A percentile compares a stretch with the other conserved stretches of the same genome.
Conservation (phyloP, 2,329 filamentous ascomycete genomes). For the Nemania diffusa region DNA sequence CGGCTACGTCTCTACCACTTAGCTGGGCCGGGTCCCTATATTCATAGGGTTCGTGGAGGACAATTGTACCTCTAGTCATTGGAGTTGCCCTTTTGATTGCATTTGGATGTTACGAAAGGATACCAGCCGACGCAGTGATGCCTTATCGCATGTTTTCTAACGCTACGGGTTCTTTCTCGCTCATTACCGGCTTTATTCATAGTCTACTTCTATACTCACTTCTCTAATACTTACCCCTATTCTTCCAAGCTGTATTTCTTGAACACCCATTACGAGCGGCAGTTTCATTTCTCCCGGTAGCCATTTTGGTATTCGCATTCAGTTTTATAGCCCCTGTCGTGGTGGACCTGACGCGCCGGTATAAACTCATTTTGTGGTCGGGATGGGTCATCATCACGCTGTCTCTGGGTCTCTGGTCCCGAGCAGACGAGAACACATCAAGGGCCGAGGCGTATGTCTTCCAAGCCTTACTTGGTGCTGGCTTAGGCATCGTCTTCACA, state of each 20-base stretch:
- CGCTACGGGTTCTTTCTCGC: conserved; percentile 42
- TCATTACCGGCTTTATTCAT: conserved; percentile 24
- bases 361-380: background rate
- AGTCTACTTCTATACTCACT: conserved; percentile 21
- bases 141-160: conserved; percentile 15
- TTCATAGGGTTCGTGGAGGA: conserved; percentile 69
- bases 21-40: conserved; percentile 69
- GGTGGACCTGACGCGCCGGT: background rate
- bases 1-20: conserved; percentile 19
- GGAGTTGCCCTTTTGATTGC: conserved; percentile 61
- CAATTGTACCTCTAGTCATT: conserved; percentile 66
- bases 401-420: conserved; percentile 5
- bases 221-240: conserved; percentile 49
- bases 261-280: conserved; percentile 2
- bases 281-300: background rate
- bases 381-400: conserved; percentile 18
- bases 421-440: background rate
- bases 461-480: background rate
- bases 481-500: conserved; percentile 19
- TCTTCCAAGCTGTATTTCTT: conserved; percentile 56
- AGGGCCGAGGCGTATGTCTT: background rate
- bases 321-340: background rate
- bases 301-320: background rate
- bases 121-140: conserved; percentile 47
- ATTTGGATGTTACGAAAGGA: conserved; percentile 66